Evolutionary conservation across 2,329 filamentous ascomycete species (phyloP).

Genomic region (Fusarium nematophilum): DNA sequence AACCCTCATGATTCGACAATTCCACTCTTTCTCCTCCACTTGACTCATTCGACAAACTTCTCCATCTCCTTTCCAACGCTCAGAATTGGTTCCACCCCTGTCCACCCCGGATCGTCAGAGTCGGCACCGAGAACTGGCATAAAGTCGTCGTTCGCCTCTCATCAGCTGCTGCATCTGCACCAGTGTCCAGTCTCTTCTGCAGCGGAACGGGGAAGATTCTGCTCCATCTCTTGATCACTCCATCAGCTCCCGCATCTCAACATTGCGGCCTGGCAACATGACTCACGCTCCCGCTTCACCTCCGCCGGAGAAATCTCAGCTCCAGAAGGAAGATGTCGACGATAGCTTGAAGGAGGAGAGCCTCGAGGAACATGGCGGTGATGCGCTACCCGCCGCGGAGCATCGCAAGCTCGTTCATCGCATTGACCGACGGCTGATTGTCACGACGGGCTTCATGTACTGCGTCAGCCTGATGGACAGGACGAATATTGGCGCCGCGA

Average conservation of each 20-base stretch:
- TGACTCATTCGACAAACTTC: not conserved
- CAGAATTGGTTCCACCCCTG: no score
- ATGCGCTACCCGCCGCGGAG: not conserved
- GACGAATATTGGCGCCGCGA: constrained; percentile 4
- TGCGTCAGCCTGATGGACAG: constrained; percentile 10
- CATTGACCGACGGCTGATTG: constrained; percentile 1
- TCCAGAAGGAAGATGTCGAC: not conserved
- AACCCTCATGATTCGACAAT: not conserved
- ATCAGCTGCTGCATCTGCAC: no score
- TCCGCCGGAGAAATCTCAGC: not conserved
- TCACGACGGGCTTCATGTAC: constrained; percentile 5
- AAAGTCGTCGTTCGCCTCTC: no score
- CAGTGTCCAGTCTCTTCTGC: no score
- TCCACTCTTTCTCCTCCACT: not conserved
- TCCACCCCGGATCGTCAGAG: no score
- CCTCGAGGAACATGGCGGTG: not conserved
- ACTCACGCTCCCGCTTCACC: not conserved
- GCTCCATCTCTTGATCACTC: not conserved
- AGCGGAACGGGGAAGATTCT: not conserved
- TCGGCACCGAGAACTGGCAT: no score
- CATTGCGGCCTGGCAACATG: not conserved
- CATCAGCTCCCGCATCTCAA: no score
- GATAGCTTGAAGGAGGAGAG: not conserved
- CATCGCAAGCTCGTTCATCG: constrained; percentile 1
- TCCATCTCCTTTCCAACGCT: no score